These are phyloP conservation scores for Phytophthora capsici DNA, from an alignment of 352 stramenopile genomes.

Conservation along the genomic window DNA sequence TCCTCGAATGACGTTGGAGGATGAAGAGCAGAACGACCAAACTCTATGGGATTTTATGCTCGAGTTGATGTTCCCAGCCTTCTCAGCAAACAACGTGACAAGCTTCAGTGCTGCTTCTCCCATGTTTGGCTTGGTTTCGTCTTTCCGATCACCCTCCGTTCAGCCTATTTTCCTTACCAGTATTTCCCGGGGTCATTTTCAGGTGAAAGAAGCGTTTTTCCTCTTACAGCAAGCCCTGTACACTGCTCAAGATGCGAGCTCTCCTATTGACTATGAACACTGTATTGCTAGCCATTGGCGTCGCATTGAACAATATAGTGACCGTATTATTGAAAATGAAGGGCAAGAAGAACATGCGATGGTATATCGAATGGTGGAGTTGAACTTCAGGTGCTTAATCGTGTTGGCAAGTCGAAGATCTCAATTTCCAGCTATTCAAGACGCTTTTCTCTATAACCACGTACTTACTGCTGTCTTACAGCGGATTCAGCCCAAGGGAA, in stretches of 20 bases:
- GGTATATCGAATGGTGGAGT: constrained; percentile 28
- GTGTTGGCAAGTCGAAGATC: constrained; percentile 41
- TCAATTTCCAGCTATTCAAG: constrained; percentile 32
- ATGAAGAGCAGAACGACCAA: constrained; percentile 39
- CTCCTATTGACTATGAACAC: constrained; percentile 27
- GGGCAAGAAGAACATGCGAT: constrained; percentile 24
- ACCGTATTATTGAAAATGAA: constrained; percentile 26
- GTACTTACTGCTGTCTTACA: constrained; percentile 32
- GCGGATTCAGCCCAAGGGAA: constrained; percentile 16
- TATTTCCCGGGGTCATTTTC: constrained; percentile 16
- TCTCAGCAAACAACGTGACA: neutral
- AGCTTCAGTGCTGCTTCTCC: constrained; percentile 1
- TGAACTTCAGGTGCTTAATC: constrained; percentile 50
- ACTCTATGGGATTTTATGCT: constrained; percentile 49
- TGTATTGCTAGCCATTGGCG: constrained; percentile 43
- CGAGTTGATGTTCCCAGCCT: constrained; percentile 28
- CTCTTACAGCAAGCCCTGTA: constrained; percentile 40
- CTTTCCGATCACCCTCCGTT: constrained; percentile 19
- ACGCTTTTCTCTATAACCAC: constrained; percentile 29
- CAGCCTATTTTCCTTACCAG: constrained; percentile 18
- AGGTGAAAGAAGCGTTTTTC: constrained; percentile 35
- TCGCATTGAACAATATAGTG: constrained; percentile 33
- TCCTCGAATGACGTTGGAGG: constrained; percentile 30
- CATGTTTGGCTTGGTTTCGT: constrained; percentile 19
- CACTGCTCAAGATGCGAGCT: constrained; percentile 22